These are phyloP conservation scores for Diversispora epigaea DNA, from an alignment of 192 early-diverging fungal genomes.

Conservation along the genomic window DNA sequence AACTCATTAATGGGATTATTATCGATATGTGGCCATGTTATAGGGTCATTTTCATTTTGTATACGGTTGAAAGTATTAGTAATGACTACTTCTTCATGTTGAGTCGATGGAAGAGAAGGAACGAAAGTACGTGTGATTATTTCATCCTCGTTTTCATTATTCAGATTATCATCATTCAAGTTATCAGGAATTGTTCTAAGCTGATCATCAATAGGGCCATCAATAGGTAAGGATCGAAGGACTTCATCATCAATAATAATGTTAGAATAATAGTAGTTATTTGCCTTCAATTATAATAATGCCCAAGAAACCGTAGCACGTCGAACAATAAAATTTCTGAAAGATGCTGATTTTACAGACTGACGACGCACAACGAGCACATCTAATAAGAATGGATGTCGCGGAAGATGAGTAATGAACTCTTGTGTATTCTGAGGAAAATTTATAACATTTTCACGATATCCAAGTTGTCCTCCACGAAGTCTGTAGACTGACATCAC, in stretches of 20 bases:
- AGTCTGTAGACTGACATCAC: no score
- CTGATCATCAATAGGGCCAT: background rate
- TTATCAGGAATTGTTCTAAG: no score
- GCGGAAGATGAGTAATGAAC: background rate
- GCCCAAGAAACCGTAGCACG: background rate
- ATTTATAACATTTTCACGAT: background rate
- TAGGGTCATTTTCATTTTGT: background rate
- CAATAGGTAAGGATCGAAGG: background rate
- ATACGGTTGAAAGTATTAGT: background rate
- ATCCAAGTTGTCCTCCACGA: background rate
- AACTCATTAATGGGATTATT: slow-evolving; percentile 6
- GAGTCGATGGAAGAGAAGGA: background rate
- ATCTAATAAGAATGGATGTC: background rate
- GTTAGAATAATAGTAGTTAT: background rate
- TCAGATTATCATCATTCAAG: no score
- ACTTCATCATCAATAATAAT: background rate
- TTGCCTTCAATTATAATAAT: background rate
- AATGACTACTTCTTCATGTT: background rate
- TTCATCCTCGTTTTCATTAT: background rate
- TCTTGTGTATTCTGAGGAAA: background rate
- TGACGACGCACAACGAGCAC: background rate
- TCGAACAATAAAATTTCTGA: background rate
- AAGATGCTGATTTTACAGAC: background rate
- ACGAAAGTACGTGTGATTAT: background rate
- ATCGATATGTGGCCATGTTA: background rate